Evolutionary conservation across 352 stramenopile genomes (phyloP).

Genomic region (Phytophthora pisi): DNA sequence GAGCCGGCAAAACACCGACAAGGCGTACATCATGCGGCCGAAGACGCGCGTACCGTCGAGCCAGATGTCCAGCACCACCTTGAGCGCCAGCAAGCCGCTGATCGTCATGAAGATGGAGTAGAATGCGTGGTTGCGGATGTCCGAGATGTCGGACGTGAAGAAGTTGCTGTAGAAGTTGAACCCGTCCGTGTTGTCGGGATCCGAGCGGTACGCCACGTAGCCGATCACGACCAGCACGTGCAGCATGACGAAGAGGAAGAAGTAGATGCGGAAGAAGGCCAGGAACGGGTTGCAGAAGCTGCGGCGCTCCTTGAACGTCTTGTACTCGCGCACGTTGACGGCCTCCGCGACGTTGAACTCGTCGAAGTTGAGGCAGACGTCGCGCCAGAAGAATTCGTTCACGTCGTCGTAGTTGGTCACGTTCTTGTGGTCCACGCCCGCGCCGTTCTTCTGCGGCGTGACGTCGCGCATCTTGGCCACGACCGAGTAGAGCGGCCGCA

Average conservation of each 20-base stretch:
- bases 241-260: slow-evolving; percentile 86
- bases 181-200: slow-evolving; percentile 51
- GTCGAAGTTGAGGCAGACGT: slow-evolving; percentile 80
- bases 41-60: slow-evolving; percentile 83
- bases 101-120: slow-evolving; percentile 76
- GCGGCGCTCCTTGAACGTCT: slow-evolving; percentile 88
- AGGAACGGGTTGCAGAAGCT: slow-evolving; percentile 83
- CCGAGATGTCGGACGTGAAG: slow-evolving; percentile 60
- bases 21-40: slow-evolving; percentile 53
- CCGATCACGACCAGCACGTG: slow-evolving; percentile 77
- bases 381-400: slow-evolving; percentile 91
- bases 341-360: slow-evolving; percentile 81
- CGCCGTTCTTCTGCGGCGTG: slow-evolving; percentile 36
- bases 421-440: slow-evolving; percentile 78
- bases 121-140: slow-evolving; percentile 80
- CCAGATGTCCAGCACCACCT: slow-evolving; percentile 86
- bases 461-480: slow-evolving; percentile 74
- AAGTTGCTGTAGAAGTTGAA: slow-evolving; percentile 82
- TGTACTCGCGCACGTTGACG: slow-evolving; percentile 66
- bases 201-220: slow-evolving; percentile 82
- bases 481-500: slow-evolving; percentile 81
- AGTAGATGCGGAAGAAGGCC: slow-evolving; percentile 89
- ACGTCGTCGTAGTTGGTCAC: slow-evolving; percentile 92
- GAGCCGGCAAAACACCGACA: slow-evolving; percentile 69
- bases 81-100: slow-evolving; percentile 61